A percentile compares a stretch with the other conserved stretches of the same genome.
These are phyloP conservation scores for Auriscalpium orientale DNA, from an alignment of 768 basidiomycete species.

Conservation along the genomic window DNA sequence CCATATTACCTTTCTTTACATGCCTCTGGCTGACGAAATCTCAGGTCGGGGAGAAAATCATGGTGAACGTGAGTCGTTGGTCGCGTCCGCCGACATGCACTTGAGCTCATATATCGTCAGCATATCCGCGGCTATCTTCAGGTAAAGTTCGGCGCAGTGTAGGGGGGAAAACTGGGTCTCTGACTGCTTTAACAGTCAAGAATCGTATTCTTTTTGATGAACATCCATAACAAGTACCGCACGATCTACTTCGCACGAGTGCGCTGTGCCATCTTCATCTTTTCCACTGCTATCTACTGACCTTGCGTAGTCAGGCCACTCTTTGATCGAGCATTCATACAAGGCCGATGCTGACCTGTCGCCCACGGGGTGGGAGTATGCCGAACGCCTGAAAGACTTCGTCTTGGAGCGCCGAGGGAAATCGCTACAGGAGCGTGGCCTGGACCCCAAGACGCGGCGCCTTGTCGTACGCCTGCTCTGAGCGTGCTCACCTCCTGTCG, in stretches of 20 bases:
- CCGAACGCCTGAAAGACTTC: conserved; percentile 83
- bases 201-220: conserved; percentile 99
- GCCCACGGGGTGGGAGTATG: conserved; percentile 92
- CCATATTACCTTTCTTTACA: conserved; percentile 7
- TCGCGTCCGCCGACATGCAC: too few species aligned
- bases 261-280: conserved; percentile 22
- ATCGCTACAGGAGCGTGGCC: conserved; percentile 62
- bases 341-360: conserved; percentile 97
- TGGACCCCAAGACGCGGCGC: conserved; percentile 50
- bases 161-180: conserved; percentile 4
- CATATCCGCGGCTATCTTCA: conserved; percentile 86
- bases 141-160: conserved; percentile 26
- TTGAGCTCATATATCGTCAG: conserved; percentile 17
- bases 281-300: background rate
- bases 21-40: background rate
- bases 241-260: conserved; percentile 97
- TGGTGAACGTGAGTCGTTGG: conserved; percentile 66
- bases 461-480: conserved; percentile 47
- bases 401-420: conserved; percentile 79
- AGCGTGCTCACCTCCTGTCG: too few species aligned
- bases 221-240: conserved; percentile 89
- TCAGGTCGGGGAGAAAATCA: conserved; percentile 91
- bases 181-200: conserved; percentile 49
- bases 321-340: conserved; percentile 96
- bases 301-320: conserved; percentile 80